Percentiles rank a stretch among this genome's conserved stretches.
Conservation (phyloP, 2,329 filamentous ascomycete species). For the Dactylellina leptospora region DNA sequence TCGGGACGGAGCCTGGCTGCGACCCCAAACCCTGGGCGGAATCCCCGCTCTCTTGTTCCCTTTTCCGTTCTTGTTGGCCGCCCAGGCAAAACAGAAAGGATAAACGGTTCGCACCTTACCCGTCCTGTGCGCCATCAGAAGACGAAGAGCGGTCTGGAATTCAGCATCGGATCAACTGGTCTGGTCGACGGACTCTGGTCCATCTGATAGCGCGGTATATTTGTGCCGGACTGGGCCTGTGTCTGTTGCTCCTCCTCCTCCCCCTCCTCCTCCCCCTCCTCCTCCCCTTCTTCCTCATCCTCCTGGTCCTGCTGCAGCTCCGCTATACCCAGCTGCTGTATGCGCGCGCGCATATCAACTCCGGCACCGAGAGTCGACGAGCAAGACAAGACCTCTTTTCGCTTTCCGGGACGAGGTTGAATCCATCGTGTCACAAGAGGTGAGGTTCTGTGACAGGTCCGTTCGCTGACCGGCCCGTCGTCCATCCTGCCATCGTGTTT, state of each 20-base stretch:
- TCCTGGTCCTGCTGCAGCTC: too few relatives aligned
- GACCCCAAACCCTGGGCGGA: slow-evolving; percentile 42
- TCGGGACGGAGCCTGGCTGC: slow-evolving; percentile 33
- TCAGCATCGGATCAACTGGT: slow-evolving; percentile 25
- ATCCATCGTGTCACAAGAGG: slow-evolving; percentile 1
- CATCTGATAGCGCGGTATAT: neutral
- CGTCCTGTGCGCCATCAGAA: slow-evolving; percentile 9
- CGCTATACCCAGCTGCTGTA: too few relatives aligned
- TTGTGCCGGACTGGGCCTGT: too few relatives aligned
- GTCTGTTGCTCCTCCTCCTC: neutral
- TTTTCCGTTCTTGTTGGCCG: slow-evolving; percentile 13
- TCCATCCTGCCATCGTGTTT: slow-evolving; percentile 3
- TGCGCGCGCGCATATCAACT: too few relatives aligned
- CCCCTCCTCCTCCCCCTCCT: neutral
- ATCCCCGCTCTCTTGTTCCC: slow-evolving; percentile 30
- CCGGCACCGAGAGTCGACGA: too few relatives aligned
- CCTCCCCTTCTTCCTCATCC: neutral
- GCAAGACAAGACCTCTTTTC: too few relatives aligned
- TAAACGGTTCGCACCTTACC: slow-evolving; percentile 49
- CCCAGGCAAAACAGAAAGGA: slow-evolving; percentile 50
- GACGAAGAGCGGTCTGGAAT: slow-evolving; percentile 2
- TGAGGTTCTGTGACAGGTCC: slow-evolving; percentile 1
- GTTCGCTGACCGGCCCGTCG: slow-evolving; percentile 6
- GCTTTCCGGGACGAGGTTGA: too few relatives aligned
- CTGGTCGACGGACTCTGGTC: neutral